Evolutionary conservation across 1,139 yeast species (phyloP).

Genomic region (Zygotorulaspora mrakii): DNA sequence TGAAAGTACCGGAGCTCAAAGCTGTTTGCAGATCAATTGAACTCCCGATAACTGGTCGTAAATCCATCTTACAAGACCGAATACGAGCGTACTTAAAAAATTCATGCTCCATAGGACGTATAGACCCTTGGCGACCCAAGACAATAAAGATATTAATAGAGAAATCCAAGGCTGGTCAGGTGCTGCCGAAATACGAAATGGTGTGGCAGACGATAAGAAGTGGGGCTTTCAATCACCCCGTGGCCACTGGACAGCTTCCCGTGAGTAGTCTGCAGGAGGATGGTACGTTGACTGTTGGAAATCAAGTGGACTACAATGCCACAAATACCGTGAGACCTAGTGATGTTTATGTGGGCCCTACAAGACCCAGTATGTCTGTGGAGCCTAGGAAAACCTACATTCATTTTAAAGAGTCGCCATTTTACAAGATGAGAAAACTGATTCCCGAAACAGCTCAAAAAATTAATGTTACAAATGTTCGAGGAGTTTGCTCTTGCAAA

Average conservation of each 20-base stretch:
- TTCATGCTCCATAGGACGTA: slow-evolving; percentile 36
- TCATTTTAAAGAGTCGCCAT: slow-evolving; percentile 51
- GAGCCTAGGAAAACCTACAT: slow-evolving; percentile 38
- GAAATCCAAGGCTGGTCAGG: slow-evolving; percentile 39
- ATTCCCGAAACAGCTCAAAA: slow-evolving; percentile 47
- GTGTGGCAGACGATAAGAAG: slow-evolving; percentile 26
- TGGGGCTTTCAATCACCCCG: slow-evolving; percentile 24
- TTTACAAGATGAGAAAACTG: slow-evolving; percentile 45
- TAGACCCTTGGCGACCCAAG: slow-evolving; percentile 43
- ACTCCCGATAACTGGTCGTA: slow-evolving; percentile 47
- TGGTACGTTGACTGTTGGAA: slow-evolving; percentile 20
- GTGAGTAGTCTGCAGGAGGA: slow-evolving; percentile 16
- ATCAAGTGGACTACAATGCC: slow-evolving; percentile 1
- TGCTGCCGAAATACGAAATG: slow-evolving; percentile 42
- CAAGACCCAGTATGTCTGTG: slow-evolving; percentile 15
- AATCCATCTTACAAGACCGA: slow-evolving; percentile 49
- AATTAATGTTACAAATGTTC: slow-evolving; percentile 40
- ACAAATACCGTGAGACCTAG: slow-evolving; percentile 9
- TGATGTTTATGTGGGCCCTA: slow-evolving; percentile 3
- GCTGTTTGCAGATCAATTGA: slow-evolving; percentile 46
- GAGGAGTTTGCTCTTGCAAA: slow-evolving; percentile 42
- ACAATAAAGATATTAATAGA: slow-evolving; percentile 45
- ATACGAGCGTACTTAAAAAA: slow-evolving; percentile 41
- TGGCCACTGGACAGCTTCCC: slow-evolving; percentile 26
- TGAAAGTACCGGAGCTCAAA: slow-evolving; percentile 41